phyloP scores from a whole-genome alignment of 306 rosid genomes.

The Sphenostylis stenocarpa region DNA sequence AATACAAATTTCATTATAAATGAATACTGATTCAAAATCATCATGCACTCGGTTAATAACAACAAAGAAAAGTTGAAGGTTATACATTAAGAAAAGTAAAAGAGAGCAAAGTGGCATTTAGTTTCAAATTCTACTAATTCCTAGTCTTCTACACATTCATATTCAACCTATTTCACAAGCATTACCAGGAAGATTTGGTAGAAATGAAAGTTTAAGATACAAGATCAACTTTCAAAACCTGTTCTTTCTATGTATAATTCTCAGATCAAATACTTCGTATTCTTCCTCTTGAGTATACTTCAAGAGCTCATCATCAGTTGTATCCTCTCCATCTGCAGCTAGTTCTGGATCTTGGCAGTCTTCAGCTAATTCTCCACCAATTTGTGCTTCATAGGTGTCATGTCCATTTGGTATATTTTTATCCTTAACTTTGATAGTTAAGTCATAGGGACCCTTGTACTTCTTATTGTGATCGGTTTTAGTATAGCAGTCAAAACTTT shows the following conservation, averaged over 20 bases:
- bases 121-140: constrained; percentile 14
- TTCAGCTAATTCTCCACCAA: constrained; percentile 35
- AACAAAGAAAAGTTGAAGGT: background rate
- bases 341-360: constrained; percentile 44
- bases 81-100: constrained; percentile 7
- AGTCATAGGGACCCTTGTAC: constrained; percentile 42
- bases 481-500: constrained; percentile 33
- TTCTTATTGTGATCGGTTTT: constrained; percentile 32
- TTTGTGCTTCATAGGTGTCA: constrained; percentile 30
- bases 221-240: constrained; percentile 53
- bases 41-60: constrained; percentile 13
- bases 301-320: constrained; percentile 56
- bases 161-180: background rate
- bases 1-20: constrained; percentile 15
- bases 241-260: constrained; percentile 92
- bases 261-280: constrained; percentile 77
- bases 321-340: constrained; percentile 52
- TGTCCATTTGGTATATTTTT: constrained; percentile 44
- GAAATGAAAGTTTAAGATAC: constrained; percentile 26
- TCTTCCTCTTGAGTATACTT: constrained; percentile 59
- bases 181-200: constrained; percentile 26
- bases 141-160: constrained; percentile 19
- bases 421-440: constrained; percentile 38
- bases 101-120: background rate
- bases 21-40: constrained; percentile 2